Base-by-base conservation (phyloP, 2,329 filamentous ascomycete genomes). In the Chalara sp. region DNA sequence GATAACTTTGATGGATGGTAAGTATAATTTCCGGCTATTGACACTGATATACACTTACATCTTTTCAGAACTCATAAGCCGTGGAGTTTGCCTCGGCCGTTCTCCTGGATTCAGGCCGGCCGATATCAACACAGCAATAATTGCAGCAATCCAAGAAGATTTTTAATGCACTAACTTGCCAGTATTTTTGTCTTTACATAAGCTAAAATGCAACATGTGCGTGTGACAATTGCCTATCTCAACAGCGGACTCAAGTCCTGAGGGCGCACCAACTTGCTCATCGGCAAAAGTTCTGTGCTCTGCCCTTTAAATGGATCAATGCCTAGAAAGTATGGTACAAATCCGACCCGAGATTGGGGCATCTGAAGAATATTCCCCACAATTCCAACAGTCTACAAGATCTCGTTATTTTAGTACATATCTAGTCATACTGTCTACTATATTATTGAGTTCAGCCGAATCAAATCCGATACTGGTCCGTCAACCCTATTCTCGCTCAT, bases 71-170 rank as follows among this genome's bases (percentile, higher is more conserved):
- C 51, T 67, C 10, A 46, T 59, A 12, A 46, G 12, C n/a, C 54
- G 54, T 32, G 59, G 50, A 30, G 57, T 63, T 13, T 67, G 65
- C 51, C 46, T 68, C 11, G 64, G 65, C 13, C 53, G 64, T 28
- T 46, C 58, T 7, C 61, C 65, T 30, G 65, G 65, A 12, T 67
- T 61, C 33, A 57, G 62, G 40, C 61, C 55, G 5, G 37, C 51
- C 12, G 65, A 68, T 55, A 60, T 68, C 5, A 65, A 67, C 53
- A 52, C 58, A 29, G 64, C 65, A 42, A 60, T 67, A 13, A 44
- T 62, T 32, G 56, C 59, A 1, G 58, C 61, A 33, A 52, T 60
- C 40, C 52, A 50, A 10, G 50, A 55, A 12, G 48, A 48, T 8
- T 51, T 35, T 44, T 32, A 35, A 48, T 40, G 6, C 10, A 5